A percentile compares a stretch with the other conserved stretches of the same genome.
phyloP scores from a whole-genome alignment of 2,329 filamentous ascomycete genomes.

The Magnaporthiopsis poae region DNA sequence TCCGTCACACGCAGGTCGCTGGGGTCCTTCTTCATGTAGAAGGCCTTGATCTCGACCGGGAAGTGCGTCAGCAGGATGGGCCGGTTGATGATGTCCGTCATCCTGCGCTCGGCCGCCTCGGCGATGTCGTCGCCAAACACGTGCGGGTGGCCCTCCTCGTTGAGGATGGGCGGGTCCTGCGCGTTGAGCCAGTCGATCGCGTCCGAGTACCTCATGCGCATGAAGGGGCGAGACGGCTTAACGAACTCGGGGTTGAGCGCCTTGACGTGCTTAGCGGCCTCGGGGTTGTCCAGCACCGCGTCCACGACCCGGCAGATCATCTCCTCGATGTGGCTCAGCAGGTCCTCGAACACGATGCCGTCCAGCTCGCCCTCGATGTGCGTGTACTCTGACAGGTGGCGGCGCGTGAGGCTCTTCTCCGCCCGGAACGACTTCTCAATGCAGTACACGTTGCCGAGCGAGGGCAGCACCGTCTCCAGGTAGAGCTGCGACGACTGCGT shows the following conservation, averaged over 20 bases:
- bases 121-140: slow-evolving; percentile 95
- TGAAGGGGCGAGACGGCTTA: slow-evolving; percentile 73
- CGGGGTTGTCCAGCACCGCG: slow-evolving; percentile 61
- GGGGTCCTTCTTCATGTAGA: slow-evolving; percentile 92
- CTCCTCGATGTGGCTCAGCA: slow-evolving; percentile 77
- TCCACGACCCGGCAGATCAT: slow-evolving; percentile 81
- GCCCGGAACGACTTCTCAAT: slow-evolving; percentile 98
- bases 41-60: slow-evolving; percentile 93
- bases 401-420: slow-evolving; percentile 87
- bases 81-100: slow-evolving; percentile 93
- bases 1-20: slow-evolving; percentile 78
- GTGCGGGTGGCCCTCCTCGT: slow-evolving; percentile 86
- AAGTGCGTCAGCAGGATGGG: slow-evolving; percentile 81
- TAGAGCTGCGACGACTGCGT: slow-evolving; percentile 97
- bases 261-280: slow-evolving; percentile 63
- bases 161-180: slow-evolving; percentile 68
- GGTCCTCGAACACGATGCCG: slow-evolving; percentile 85
- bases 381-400: slow-evolving; percentile 91
- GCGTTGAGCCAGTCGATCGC: slow-evolving; percentile 89
- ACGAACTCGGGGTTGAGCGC: slow-evolving; percentile 85
- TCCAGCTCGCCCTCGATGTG: slow-evolving; percentile 95
- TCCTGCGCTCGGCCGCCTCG: slow-evolving; percentile 81
- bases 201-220: slow-evolving; percentile 88
- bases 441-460: slow-evolving; percentile 89
- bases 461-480: slow-evolving; percentile 85